Base-by-base conservation (phyloP, 768 basidiomycete genomes). In the Pisolithus marmoratus region DNA sequence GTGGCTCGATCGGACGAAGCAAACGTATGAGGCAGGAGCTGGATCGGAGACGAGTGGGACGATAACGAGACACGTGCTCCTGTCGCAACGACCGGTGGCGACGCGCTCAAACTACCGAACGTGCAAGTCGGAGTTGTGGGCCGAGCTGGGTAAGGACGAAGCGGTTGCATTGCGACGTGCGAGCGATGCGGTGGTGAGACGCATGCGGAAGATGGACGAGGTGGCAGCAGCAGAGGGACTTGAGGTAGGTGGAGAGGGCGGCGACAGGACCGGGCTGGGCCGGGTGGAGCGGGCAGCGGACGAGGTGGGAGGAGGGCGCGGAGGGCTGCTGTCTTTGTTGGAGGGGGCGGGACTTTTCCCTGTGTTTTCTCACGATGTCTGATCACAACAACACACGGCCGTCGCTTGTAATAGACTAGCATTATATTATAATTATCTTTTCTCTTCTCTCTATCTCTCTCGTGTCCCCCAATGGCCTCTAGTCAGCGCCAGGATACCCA, bases 141-240 rank as follows among this genome's bases (percentile, higher is more conserved):
- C 62, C 23, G 63, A 49, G n/a, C 59, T 81, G 19, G 46, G 52
- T 43, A 29, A 37, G 23, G 55, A 54, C 17, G 48, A 40, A 11
- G 49, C 37, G n/a, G 56, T 55, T 9, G 74, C 72, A 17, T 53
- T 84, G 34, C 67, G 67, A 46, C 69, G 72, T 34, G 81, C 80
- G 7, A 82, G 76, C 54, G 61, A 63, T 29, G 70, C 70, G 1
- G 77, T 88, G 24, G 63, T 80, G 12, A 69, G 68, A 38, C 79
- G 85, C 46, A 67, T 88, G 51, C 72, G 70, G 61, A 75, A 71
- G 58, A 78, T 81, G 11, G 75, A 80, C 50, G 72, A 71, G 50
- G 66, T 75, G 49, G 74, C 76, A 5, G 70, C 71, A 15, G 63
- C 70, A 47, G 62, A 67, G 22, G 70, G 73, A 8, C 50, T 73